Evolutionary conservation across 495 filamentous ascomycete genomes (phyloP).

Genomic region (Penicillium maclennaniae): DNA sequence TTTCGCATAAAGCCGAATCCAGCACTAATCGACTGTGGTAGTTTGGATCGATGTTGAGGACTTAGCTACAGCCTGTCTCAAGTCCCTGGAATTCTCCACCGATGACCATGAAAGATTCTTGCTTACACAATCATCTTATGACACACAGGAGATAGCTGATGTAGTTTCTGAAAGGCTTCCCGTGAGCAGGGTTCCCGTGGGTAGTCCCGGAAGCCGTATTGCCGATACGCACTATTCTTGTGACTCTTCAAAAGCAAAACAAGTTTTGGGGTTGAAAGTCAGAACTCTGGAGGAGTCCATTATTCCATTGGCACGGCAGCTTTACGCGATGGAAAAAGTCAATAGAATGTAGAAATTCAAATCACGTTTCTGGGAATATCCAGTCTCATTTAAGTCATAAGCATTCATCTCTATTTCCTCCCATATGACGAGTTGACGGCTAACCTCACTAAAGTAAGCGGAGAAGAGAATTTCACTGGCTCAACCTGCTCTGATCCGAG

Average conservation of each 20-base stretch:
- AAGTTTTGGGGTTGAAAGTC: conserved; percentile 16
- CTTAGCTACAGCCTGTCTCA: conserved; percentile 31
- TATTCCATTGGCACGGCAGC: conserved; percentile 19
- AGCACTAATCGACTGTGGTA: not conserved
- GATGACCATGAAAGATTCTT: conserved; percentile 31
- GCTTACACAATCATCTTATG: conserved; percentile 28
- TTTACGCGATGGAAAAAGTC: conserved; percentile 16
- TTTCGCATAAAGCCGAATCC: not conserved
- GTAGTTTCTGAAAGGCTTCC: conserved; percentile 25
- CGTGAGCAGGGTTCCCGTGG: conserved; percentile 16
- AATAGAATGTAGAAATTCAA: too few species aligned
- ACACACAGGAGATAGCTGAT: conserved; percentile 34
- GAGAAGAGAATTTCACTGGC: not conserved
- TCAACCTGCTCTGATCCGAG: not conserved
- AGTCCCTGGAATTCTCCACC: conserved; percentile 22
- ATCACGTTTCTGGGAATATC: too few species aligned
- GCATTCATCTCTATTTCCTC: not conserved
- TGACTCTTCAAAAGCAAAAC: conserved; percentile 21
- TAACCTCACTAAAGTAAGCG: too few species aligned
- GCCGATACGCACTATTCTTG: conserved; percentile 25
- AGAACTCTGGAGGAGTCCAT: conserved; percentile 17
- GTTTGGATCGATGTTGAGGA: conserved; percentile 34
- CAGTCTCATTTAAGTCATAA: too few species aligned
- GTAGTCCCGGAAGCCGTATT: conserved; percentile 24
- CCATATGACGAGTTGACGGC: not conserved